Evolutionary conservation across 805 yeast species (phyloP).

Genomic region (Candida orba): DNA sequence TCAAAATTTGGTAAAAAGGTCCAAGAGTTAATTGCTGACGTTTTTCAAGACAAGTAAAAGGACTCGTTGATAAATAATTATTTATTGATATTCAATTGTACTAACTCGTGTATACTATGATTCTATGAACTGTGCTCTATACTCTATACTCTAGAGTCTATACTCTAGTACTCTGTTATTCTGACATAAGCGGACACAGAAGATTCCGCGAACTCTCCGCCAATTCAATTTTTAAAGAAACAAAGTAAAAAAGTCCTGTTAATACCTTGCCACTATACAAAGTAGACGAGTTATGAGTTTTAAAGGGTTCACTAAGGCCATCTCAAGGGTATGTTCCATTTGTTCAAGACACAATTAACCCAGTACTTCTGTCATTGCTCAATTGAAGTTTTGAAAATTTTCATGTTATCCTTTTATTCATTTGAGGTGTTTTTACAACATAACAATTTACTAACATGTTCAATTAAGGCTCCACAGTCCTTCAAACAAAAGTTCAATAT

Average conservation of each 20-base stretch:
- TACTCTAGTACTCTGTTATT: no score
- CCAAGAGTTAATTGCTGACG: slow-evolving; percentile 15
- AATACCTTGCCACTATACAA: not conserved
- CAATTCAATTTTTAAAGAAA: not conserved
- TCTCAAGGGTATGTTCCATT: slow-evolving; percentile 42
- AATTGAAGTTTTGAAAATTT: not conserved
- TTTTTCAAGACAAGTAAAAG: slow-evolving; percentile 4
- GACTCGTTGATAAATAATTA: not conserved
- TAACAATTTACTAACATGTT: not conserved
- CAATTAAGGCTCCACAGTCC: slow-evolving; percentile 69
- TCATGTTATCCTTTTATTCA: no score
- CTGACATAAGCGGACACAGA: no score
- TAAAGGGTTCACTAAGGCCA: slow-evolving; percentile 77
- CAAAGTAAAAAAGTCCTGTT: not conserved
- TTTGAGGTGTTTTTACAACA: no score
- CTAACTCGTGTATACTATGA: no score
- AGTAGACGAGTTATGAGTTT: slow-evolving; percentile 53
- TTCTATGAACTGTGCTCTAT: no score
- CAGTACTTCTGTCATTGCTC: no score
- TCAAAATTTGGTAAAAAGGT: slow-evolving; percentile 27
- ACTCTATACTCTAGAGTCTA: no score
- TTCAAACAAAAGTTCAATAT: slow-evolving; percentile 87
- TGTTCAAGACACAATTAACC: no score
- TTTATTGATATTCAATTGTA: not conserved
- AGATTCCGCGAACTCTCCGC: not conserved